Evolutionary conservation across 2,329 filamentous ascomycete species (phyloP).

Genomic region (Exophiala dermatitidis): DNA sequence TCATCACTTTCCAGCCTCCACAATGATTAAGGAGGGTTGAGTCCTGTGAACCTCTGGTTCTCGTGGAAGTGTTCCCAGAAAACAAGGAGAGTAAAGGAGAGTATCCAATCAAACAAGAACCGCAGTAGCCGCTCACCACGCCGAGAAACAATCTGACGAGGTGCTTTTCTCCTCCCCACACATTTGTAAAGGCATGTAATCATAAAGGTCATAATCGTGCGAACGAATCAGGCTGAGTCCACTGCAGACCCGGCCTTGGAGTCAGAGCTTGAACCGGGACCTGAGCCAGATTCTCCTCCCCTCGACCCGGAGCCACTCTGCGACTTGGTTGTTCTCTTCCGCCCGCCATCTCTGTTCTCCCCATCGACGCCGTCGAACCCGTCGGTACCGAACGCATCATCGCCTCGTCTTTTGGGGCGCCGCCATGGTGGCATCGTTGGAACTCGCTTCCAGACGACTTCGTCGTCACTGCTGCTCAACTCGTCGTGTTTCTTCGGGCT

Average conservation of each 20-base stretch:
- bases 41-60: no score
- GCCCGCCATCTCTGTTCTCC: constrained; percentile 12
- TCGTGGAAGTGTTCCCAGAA: no score
- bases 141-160: not conserved
- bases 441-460: constrained; percentile 24
- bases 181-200: not conserved
- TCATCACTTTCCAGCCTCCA: no score
- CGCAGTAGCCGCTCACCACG: not conserved
- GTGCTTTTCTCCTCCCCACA: not conserved
- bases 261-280: constrained; percentile 6
- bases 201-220: not conserved
- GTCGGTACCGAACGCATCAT: constrained; percentile 24
- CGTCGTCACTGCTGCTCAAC: constrained; percentile 25
- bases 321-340: constrained; percentile 16
- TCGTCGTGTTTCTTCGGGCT: constrained; percentile 9
- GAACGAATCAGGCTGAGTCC: not conserved
- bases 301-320: constrained; percentile 7
- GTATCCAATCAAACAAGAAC: not conserved
- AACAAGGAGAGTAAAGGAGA: no score
- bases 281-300: constrained; percentile 7
- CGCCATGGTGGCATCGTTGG: constrained; percentile 22
- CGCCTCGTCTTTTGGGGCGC: constrained; percentile 23
- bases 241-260: constrained; percentile 10
- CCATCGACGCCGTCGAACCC: constrained; percentile 16
- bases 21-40: no score